A percentile compares a stretch with the other conserved stretches of the same genome.
Conservation (phyloP, 2,329 filamentous ascomycete species). For the Dothidotthia symphoricarpi region DNA sequence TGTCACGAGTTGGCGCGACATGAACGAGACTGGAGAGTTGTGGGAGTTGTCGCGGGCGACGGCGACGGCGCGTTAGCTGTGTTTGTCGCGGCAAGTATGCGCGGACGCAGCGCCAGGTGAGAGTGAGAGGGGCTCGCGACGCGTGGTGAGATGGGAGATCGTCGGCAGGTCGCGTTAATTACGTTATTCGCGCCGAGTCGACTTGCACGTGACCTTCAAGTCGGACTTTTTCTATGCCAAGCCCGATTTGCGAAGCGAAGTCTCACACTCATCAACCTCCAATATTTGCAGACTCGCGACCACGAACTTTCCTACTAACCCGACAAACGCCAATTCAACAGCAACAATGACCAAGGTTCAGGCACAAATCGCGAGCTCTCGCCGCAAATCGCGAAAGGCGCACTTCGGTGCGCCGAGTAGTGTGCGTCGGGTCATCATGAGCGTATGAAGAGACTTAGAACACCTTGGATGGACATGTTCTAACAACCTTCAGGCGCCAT, state of each 20-base stretch:
- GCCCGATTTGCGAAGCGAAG: neutral
- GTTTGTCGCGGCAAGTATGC: too few relatives aligned
- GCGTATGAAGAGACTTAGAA: conserved; percentile 63
- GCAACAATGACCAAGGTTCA: conserved; percentile 71
- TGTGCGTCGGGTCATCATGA: conserved; percentile 92
- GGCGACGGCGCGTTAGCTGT: too few relatives aligned
- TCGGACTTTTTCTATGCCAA: too few relatives aligned
- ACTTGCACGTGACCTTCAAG: too few relatives aligned
- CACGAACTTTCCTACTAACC: conserved; percentile 26
- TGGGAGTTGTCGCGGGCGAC: too few relatives aligned
- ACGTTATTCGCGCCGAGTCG: too few relatives aligned
- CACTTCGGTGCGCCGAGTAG: conserved; percentile 96
- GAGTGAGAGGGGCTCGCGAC: too few relatives aligned
- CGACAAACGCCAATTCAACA: conserved; percentile 36
- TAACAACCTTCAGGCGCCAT: conserved; percentile 40
- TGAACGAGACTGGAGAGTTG: too few relatives aligned
- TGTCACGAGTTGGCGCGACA: too few relatives aligned
- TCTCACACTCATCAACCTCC: conserved; percentile 12
- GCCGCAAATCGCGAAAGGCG: conserved; percentile 98
- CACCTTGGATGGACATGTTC: conserved; percentile 27
- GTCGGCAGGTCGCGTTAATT: too few relatives aligned
- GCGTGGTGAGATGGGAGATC: too few relatives aligned
- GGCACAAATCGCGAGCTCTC: conserved; percentile 67
- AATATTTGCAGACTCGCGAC: conserved; percentile 18
- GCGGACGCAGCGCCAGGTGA: too few relatives aligned